Evolutionary conservation across 2,329 filamentous ascomycete genomes (phyloP).

Genomic region (Fusarium tuaranense): DNA sequence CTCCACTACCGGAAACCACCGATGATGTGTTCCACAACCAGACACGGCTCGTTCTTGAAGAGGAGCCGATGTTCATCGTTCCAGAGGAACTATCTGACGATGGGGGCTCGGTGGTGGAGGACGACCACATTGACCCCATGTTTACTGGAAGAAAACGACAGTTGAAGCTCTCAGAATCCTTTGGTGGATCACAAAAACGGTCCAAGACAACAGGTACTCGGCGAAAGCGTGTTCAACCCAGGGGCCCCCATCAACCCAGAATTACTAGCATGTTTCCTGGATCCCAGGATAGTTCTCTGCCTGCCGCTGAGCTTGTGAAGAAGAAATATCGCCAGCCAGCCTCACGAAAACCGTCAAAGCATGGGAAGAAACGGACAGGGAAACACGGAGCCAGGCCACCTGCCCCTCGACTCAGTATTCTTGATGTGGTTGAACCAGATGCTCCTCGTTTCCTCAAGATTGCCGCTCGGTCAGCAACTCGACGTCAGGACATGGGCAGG

Average conservation of each 20-base stretch:
- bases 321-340: slow-evolving; percentile 32
- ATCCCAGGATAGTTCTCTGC: slow-evolving; percentile 7
- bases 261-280: slow-evolving; percentile 48
- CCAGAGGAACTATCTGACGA: slow-evolving; percentile 41
- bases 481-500: slow-evolving; percentile 62
- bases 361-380: slow-evolving; percentile 10
- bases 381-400: slow-evolving; percentile 13
- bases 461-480: slow-evolving; percentile 68
- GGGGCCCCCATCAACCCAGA: slow-evolving; percentile 44
- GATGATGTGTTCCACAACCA: slow-evolving; percentile 45
- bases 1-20: slow-evolving; percentile 31
- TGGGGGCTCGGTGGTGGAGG: slow-evolving; percentile 59
- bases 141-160: slow-evolving; percentile 56
- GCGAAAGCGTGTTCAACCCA: slow-evolving; percentile 36
- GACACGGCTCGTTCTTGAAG: slow-evolving; percentile 38
- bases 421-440: slow-evolving; percentile 67
- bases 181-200: slow-evolving; percentile 44
- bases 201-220: slow-evolving; percentile 31
- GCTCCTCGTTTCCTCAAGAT: slow-evolving; percentile 71
- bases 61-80: slow-evolving; percentile 4
- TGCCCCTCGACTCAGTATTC: slow-evolving; percentile 67
- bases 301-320: slow-evolving; percentile 24
- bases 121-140: slow-evolving; percentile 66
- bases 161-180: slow-evolving; percentile 43
- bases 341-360: slow-evolving; percentile 6